A percentile compares a stretch with the other conserved stretches of the same genome.
Evolutionary conservation across 495 filamentous ascomycete genomes (phyloP).

Genomic region (Pseudoneurospora amorphoporcata): DNA sequence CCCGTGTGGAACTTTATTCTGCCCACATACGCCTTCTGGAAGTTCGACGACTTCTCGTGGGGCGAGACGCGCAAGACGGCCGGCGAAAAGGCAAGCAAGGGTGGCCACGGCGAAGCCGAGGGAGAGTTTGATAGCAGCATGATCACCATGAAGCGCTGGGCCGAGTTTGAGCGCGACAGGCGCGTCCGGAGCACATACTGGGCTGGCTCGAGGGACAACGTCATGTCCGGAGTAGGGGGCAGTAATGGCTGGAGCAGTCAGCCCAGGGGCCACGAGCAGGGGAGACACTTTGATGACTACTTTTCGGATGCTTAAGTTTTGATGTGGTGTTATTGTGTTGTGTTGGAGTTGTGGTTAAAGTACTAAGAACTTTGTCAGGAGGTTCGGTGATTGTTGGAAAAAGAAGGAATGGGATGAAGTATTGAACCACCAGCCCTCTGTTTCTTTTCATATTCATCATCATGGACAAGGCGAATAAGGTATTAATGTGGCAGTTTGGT

Average conservation of each 20-base stretch:
- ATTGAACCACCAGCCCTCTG: neutral
- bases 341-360: neutral
- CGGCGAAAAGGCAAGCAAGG: slow-evolving; percentile 72
- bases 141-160: slow-evolving; percentile 98
- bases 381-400: neutral
- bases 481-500: neutral
- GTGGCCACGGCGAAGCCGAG: slow-evolving; percentile 66
- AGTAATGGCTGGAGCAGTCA: slow-evolving; percentile 16
- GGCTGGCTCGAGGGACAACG: slow-evolving; percentile 33
- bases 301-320: slow-evolving; percentile 37
- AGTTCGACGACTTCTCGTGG: slow-evolving; percentile 99
- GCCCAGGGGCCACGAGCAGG: slow-evolving; percentile 27
- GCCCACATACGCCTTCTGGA: slow-evolving; percentile 94
- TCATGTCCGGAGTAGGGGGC: slow-evolving; percentile 19
- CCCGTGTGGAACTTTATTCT: slow-evolving; percentile 98
- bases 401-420: neutral
- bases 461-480: neutral
- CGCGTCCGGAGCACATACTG: slow-evolving; percentile 33
- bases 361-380: neutral
- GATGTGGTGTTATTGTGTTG: neutral
- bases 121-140: slow-evolving; percentile 96
- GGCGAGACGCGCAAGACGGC: slow-evolving; percentile 95
- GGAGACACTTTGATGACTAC: slow-evolving; percentile 36
- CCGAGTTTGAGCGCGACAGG: slow-evolving; percentile 71
- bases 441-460: neutral